These are phyloP conservation scores for Aureobasidium sp. DNA, from an alignment of 2,329 filamentous ascomycete genomes.

Conservation along the genomic window DNA sequence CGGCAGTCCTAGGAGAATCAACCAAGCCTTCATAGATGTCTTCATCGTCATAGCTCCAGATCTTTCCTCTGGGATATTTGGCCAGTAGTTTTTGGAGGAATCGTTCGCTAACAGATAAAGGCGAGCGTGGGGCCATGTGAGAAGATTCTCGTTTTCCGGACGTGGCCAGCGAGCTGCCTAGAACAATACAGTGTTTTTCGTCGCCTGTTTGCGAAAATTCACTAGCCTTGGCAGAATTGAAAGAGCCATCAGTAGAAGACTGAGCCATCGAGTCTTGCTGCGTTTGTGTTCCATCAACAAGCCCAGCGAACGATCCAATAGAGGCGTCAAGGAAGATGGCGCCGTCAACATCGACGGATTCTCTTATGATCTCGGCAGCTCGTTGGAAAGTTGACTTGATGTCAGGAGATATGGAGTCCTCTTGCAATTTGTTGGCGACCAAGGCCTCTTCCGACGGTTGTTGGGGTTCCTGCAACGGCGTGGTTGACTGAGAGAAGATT, in stretches of 20 bases:
- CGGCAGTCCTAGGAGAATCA: not conserved
- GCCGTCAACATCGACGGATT: conserved; percentile 39
- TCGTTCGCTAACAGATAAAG: conserved; percentile 15
- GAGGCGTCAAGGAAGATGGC: conserved; percentile 35
- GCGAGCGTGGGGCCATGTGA: not conserved
- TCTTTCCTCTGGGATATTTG: conserved; percentile 29
- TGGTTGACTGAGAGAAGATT: not conserved
- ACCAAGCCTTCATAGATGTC: conserved; percentile 14
- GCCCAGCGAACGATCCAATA: conserved; percentile 18
- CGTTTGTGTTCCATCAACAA: conserved; percentile 9
- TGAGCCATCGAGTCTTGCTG: not conserved
- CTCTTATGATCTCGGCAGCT: conserved; percentile 38
- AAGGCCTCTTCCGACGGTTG: not conserved
- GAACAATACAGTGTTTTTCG: conserved; percentile 1
- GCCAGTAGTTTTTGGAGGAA: conserved; percentile 22
- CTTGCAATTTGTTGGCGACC: conserved; percentile 20
- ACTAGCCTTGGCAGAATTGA: not conserved
- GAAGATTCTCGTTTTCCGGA: not conserved
- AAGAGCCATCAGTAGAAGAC: not conserved
- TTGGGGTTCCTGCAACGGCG: not conserved
- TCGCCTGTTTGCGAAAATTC: not conserved
- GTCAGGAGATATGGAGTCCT: conserved; percentile 29
- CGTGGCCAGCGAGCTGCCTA: not conserved
- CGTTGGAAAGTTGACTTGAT: conserved; percentile 31
- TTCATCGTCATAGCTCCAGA: conserved; percentile 29